phyloP scores from a whole-genome alignment of 192 early-diverging fungal species.

The Physocladia obscura region DNA sequence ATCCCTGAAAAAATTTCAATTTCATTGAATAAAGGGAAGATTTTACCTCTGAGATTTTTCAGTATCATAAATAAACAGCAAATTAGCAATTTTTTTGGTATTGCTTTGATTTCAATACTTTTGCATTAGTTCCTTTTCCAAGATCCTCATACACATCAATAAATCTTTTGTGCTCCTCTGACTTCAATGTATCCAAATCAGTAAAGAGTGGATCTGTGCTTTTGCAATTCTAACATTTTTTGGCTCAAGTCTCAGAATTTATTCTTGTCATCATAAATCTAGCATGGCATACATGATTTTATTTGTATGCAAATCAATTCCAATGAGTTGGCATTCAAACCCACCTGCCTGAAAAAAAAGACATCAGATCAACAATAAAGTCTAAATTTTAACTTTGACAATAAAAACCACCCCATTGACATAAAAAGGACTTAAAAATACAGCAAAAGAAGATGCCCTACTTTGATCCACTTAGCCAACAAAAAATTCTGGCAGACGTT shows the following conservation, averaged over 20 bases:
- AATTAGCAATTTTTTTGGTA: background rate
- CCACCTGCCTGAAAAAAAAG: too few relatives aligned
- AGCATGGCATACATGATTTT: background rate
- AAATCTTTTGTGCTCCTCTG: background rate
- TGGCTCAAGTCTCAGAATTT: background rate
- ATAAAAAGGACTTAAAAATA: too few relatives aligned
- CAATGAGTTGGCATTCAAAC: background rate
- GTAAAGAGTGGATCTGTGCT: background rate
- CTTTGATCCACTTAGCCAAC: too few relatives aligned
- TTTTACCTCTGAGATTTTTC: background rate
- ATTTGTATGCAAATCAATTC: background rate
- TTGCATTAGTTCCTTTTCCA: background rate
- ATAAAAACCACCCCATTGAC: too few relatives aligned
- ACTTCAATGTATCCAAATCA: background rate
- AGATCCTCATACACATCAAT: slow-evolving; percentile 1
- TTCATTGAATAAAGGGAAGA: too few relatives aligned
- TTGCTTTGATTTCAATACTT: background rate
- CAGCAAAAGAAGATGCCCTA: too few relatives aligned
- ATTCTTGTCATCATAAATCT: background rate
- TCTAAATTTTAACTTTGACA: too few relatives aligned
- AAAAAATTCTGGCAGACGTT: too few relatives aligned
- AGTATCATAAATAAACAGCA: background rate
- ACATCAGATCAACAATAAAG: too few relatives aligned
- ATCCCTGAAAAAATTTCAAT: too few relatives aligned
- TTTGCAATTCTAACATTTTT: background rate